A percentile compares a stretch with the other conserved stretches of the same genome.
Evolutionary conservation across 495 filamentous ascomycete genomes (phyloP).

Genomic region (Tuber brumale): DNA sequence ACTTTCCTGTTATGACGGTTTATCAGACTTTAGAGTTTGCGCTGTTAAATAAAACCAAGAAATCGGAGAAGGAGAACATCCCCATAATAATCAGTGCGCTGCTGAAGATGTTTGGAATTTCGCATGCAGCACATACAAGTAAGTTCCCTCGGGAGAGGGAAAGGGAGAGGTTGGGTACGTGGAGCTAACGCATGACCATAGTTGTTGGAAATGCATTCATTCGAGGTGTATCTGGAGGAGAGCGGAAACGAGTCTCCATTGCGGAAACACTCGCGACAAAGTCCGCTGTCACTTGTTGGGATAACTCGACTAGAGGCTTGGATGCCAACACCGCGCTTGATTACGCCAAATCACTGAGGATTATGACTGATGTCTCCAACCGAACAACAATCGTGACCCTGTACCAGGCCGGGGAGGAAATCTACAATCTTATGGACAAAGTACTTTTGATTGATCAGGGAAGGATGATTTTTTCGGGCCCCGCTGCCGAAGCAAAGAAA

Average conservation of each 20-base stretch:
- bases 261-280: constrained; percentile 50
- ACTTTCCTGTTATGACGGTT: constrained; percentile 71
- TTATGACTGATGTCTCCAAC: constrained; percentile 75
- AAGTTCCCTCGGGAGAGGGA: constrained; percentile 44
- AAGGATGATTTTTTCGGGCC: constrained; percentile 58
- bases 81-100: constrained; percentile 59
- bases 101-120: constrained; percentile 64
- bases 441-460: constrained; percentile 62
- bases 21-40: constrained; percentile 78
- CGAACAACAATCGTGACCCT: constrained; percentile 72
- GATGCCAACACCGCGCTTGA: constrained; percentile 75
- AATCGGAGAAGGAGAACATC: constrained; percentile 59
- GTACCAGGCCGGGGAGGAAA: constrained; percentile 77
- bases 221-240: constrained; percentile 64
- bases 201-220: constrained; percentile 60
- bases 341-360: constrained; percentile 67
- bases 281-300: constrained; percentile 47
- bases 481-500: constrained; percentile 55
- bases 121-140: constrained; percentile 50
- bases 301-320: constrained; percentile 74
- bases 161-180: neutral
- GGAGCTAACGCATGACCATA: too few relatives aligned
- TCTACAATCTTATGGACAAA: constrained; percentile 73
- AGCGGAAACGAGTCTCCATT: constrained; percentile 66
- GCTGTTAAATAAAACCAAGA: constrained; percentile 75